Evolutionary conservation across 2,329 filamentous ascomycete species (phyloP), one percentile per base, ranked within the genome.

Genomic region (Purpureocillium takamizusanense): DNA sequence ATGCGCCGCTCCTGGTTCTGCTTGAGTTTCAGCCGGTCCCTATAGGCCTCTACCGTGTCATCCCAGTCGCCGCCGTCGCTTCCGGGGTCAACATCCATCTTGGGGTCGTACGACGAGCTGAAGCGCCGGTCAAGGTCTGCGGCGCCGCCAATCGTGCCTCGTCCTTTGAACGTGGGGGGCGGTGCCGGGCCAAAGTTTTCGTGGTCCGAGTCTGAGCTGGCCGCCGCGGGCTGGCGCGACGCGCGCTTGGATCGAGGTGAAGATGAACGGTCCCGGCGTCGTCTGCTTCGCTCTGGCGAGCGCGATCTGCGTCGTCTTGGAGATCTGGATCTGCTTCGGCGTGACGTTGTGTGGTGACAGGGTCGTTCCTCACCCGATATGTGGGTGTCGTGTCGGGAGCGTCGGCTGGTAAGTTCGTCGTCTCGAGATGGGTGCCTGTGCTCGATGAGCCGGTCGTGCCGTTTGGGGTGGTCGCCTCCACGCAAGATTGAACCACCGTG

Each of bases 51-150:
- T 1, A 92, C 67, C 1, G 84, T 79, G 49, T 86, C 76, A 33
- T 86, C 83, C 88, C 87, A 95, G 42, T 86, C 78, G 43, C 81
- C 78, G 21, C 69, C 41, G 8, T 64, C 61, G 43, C 23, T 15
- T 13, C 72, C 70, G 35, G 67, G 61, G 30, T 69, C 62, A 4
- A 82, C 59, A 49, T 85, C 76, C n/a, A 64, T 55, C 7, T 60
- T 69, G 0, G 74, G 72, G 42, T 78, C 69, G 48, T 82, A 83
- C 36, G 67, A 72, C 1, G 77, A 66, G 1, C 83, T 80, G 57
- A 95, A 97, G 37, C 85, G 85, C 17, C 74, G 69, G 53, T 95
- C 88, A 47, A 95, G 94, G 9, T 75, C 78, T 18, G 79, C 80
- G 5, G 65, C 60, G 2, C 71, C 71, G 4, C 71, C 65, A 30